These are phyloP conservation scores for Aaosphaeria pasadenensis DNA, from an alignment of 2,329 filamentous ascomycete species.

Conservation along the genomic window DNA sequence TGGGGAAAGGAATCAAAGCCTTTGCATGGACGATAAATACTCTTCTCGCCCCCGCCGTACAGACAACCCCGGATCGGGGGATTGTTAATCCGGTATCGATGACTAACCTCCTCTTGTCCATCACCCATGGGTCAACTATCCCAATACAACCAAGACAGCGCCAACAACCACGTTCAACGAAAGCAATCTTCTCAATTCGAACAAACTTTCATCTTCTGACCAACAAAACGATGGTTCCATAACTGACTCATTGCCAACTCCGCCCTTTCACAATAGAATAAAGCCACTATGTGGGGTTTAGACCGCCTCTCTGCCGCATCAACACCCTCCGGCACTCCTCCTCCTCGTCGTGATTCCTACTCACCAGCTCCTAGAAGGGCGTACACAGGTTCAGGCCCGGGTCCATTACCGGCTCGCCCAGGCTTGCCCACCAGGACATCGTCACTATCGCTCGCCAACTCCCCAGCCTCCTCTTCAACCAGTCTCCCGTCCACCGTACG, in stretches of 20 bases:
- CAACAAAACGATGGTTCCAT: no score
- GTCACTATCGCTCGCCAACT: conserved; percentile 66
- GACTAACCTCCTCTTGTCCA: no score
- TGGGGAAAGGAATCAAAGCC: no score
- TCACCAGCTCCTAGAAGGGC: conserved; percentile 70
- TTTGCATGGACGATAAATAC: no score
- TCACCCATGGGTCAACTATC: no score
- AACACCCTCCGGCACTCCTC: conserved; percentile 61
- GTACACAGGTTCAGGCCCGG: conserved; percentile 67
- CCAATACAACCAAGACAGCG: no score
- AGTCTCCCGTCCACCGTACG: conserved; percentile 68
- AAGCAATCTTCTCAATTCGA: no score
- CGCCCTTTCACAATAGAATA: neutral
- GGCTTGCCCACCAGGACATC: conserved; percentile 70
- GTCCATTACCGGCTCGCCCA: conserved; percentile 65
- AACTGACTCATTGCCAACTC: neutral
- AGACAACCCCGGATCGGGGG: no score
- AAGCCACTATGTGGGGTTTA: conserved; percentile 69
- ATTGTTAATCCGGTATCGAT: no score
- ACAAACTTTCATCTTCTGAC: no score
- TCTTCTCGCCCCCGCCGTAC: no score
- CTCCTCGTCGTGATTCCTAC: conserved; percentile 62
- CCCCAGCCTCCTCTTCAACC: conserved; percentile 69
- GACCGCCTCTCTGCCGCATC: conserved; percentile 77
- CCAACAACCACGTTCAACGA: no score